Base-by-base conservation (phyloP, 257 asterid species). In the Coffea eugenioides region DNA sequence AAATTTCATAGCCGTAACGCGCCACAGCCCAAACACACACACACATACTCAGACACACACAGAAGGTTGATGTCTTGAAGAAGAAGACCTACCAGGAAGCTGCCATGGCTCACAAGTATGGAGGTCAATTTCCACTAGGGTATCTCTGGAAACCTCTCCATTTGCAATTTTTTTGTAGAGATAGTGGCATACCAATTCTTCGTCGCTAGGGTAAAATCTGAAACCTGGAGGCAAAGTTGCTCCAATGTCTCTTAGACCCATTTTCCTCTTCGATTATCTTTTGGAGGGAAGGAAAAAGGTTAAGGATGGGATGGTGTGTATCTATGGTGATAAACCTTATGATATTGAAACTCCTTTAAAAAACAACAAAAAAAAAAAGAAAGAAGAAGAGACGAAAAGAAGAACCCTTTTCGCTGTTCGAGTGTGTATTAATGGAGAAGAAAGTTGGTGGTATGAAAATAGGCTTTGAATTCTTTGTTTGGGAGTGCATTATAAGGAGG, bases 51-150 rank as follows among this genome's bases (percentile, higher is more conserved):
- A 59, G 1, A 45, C 6, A 39, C 36, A 21, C 75, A 14, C 14
- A 12, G 75, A 7, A 57, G 62, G 14, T 18, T 14, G 48, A 23
- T 36, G 27, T 21, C 61, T 15, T 45, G 59, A 20, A 61, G 18
- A 27, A 62, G 39, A 23, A 20, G 20, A 76, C 84, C 2, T 89
- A 94, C 98, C 98, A 6, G 98, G 98, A 57, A 94, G 98, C 79
- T 92, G 97, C 98, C 98, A 94, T 79, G 98, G 98, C 87, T 94
- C 98, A 74, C 97, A 93, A 0, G 89, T 82, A 80, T 94, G 98
- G 41, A 94, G 97, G 71, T 94, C 98, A 27, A 94, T 89, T 13
- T 94, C 98, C 5, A 94, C 90, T 48, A 94, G 74, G 76, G 97
- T 93, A 27, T 89, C 97, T 64, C 78, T 84, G 1, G 82, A 79